Evolutionary conservation across 768 basidiomycete species (phyloP), one percentile per base, ranked within the genome.

Genomic region (Tephrocybe sp.): DNA sequence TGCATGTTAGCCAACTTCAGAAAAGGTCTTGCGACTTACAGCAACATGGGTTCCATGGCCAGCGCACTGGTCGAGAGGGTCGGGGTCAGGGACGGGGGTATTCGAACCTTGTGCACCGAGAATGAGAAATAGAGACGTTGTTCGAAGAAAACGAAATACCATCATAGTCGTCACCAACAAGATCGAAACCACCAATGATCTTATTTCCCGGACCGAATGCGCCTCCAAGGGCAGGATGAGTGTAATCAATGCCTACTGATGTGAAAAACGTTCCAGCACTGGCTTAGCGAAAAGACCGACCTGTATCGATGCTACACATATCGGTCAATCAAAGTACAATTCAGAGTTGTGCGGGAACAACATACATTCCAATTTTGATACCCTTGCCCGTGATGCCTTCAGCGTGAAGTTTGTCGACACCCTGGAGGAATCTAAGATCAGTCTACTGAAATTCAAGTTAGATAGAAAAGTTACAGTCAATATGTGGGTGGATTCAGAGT

Each of bases 341-440:
- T 18, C 21, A n/a, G 18, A 51, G 28, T 20, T 12, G 48, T 25
- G 25, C 45, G 26, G 32, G 40, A 12, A 2, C 48, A 9, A 24
- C 79, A 63, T 50, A 81, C 80, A 88, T 80, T 54, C 77, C 87
- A 48, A 90, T 75, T 58, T 85, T 85, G 63, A 87, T 71, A 2
- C 86, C 86, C 34, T 75, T 75, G 11, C 88, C 87, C 23, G 73
- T 72, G 58, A 83, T 74, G 0, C 84, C 85, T 54, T 75, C 60
- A 4, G 82, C 81, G 60, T 88, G 86, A 17, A 86, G 72, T 53
- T 77, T 79, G 58, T 86, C 80, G 1, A 86, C 85, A 17, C 83
- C 80, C 80, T 83, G 46, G 32, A 30, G 21, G 14, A 15, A 39
- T 30, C 23, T 28, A 44, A 11, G 42, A 18, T 14, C n/a, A n/a